phyloP scores from a whole-genome alignment of 163 green algal genomes.

The Volvox carteri region DNA sequence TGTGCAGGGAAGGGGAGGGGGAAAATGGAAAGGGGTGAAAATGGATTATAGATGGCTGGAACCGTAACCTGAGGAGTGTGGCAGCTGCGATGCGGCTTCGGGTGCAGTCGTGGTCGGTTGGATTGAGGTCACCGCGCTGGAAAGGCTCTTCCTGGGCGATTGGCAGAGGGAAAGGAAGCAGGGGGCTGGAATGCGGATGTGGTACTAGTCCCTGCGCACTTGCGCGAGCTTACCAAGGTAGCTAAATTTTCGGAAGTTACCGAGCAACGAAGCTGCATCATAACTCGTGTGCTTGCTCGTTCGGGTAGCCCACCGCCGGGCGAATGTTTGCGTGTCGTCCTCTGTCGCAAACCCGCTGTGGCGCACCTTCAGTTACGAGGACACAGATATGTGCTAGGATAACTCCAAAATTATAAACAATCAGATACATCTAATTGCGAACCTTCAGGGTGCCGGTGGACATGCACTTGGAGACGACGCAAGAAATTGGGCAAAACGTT shows the following conservation, averaged over 20 bases:
- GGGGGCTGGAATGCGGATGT: too few species aligned
- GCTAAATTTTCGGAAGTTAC: conserved; percentile 7
- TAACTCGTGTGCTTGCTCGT: background rate
- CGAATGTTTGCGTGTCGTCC: conserved; percentile 13
- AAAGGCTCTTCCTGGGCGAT: too few species aligned
- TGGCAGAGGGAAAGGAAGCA: too few species aligned
- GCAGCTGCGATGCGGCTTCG: too few species aligned
- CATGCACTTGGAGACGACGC: conserved; percentile 26
- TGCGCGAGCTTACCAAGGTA: background rate
- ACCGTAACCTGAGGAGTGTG: too few species aligned
- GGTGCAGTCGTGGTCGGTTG: too few species aligned
- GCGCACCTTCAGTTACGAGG: conserved; percentile 12
- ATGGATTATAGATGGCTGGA: too few species aligned
- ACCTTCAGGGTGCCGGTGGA: conserved; percentile 32
- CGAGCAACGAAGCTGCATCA: background rate
- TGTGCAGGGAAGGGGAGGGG: too few species aligned
- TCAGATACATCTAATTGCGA: background rate
- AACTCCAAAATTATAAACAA: background rate
- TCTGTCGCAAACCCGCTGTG: conserved; percentile 7
- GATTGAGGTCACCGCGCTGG: too few species aligned
- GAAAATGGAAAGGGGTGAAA: too few species aligned
- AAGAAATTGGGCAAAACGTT: conserved; percentile 52
- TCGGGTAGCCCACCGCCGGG: background rate
- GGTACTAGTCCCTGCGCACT: too few species aligned
- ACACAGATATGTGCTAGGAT: background rate